Evolutionary conservation across 2,329 filamentous ascomycete genomes (phyloP).

Genomic region (Alternaria consortialis): DNA sequence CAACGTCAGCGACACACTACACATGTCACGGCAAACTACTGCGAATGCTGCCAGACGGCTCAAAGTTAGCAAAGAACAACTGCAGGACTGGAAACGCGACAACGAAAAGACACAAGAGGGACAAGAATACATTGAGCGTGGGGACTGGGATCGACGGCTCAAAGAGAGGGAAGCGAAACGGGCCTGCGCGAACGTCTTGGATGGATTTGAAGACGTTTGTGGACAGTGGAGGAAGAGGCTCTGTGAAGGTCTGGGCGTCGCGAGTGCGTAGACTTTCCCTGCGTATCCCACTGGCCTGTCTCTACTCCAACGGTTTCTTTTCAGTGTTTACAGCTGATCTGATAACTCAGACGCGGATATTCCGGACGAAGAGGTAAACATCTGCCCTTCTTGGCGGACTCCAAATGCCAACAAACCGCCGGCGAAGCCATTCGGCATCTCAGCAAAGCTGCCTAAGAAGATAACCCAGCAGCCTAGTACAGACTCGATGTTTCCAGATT

Average conservation of each 20-base stretch:
- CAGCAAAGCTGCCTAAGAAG: not conserved
- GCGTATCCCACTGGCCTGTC: not conserved
- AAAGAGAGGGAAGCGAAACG: slow-evolving; percentile 80
- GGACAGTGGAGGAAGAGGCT: slow-evolving; percentile 82
- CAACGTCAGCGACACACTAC: slow-evolving; percentile 87
- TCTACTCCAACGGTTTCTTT: not conserved
- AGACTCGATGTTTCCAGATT: slow-evolving; percentile 19
- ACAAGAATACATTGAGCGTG: slow-evolving; percentile 79
- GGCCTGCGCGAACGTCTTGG: slow-evolving; percentile 87
- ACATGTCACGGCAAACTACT: slow-evolving; percentile 91
- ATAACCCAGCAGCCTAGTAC: slow-evolving; percentile 3
- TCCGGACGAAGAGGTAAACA: not conserved
- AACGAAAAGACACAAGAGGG: slow-evolving; percentile 84
- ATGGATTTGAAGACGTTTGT: slow-evolving; percentile 91
- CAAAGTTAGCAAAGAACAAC: slow-evolving; percentile 82
- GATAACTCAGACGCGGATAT: not conserved
- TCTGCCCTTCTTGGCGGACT: not conserved
- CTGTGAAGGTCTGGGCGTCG: slow-evolving; percentile 57
- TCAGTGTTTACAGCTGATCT: not conserved
- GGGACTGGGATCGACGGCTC: slow-evolving; percentile 83
- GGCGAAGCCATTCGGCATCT: not conserved
- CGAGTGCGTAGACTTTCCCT: slow-evolving; percentile 41
- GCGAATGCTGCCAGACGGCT: slow-evolving; percentile 81
- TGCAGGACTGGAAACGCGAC: slow-evolving; percentile 84
- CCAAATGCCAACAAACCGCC: not conserved